Conservation (phyloP, 495 filamentous ascomycete genomes). For the Lasiosphaeria ovina region DNA sequence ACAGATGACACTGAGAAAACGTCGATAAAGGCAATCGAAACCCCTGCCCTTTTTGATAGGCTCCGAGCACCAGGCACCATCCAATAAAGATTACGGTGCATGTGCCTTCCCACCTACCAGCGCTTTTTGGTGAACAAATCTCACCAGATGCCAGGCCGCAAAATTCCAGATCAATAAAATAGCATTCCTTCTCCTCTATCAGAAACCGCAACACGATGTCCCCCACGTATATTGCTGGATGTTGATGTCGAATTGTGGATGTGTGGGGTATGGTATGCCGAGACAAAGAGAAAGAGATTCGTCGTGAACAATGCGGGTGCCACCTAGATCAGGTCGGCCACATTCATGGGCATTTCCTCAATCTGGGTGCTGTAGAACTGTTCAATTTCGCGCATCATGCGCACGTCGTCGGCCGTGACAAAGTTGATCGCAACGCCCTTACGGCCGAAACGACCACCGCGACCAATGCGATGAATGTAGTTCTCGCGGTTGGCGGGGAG, state of each 20-base stretch:
- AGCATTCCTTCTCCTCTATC: conserved; percentile 29
- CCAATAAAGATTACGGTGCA: conserved; percentile 30
- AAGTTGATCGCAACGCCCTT: conserved; percentile 99
- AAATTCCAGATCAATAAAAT: conserved; percentile 19
- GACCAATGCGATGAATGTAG: conserved; percentile 98
- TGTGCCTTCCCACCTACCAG: conserved; percentile 20
- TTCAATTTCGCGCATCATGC: conserved; percentile 97
- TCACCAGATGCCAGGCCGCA: conserved; percentile 30
- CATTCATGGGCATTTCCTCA: conserved; percentile 99
- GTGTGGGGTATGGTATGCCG: conserved; percentile 25
- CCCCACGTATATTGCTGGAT: conserved; percentile 24
- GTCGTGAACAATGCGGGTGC: not conserved
- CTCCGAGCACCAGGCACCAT: conserved; percentile 32
- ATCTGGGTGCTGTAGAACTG: conserved; percentile 97
- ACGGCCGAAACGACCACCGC: conserved; percentile 90
- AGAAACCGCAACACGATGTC: conserved; percentile 26
- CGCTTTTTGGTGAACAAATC: conserved; percentile 30
- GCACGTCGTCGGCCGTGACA: conserved; percentile 94
- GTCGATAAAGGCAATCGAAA: conserved; percentile 19
- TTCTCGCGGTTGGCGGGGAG: conserved; percentile 98
- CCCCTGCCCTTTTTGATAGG: conserved; percentile 30
- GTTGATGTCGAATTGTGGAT: conserved; percentile 25
- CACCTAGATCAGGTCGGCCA: conserved; percentile 59
- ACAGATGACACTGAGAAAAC: conserved; percentile 29
- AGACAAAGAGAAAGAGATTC: conserved; percentile 26